These are phyloP conservation scores for Thielaviopsis euricoi DNA, from an alignment of 2,329 filamentous ascomycete species.

Conservation along the genomic window DNA sequence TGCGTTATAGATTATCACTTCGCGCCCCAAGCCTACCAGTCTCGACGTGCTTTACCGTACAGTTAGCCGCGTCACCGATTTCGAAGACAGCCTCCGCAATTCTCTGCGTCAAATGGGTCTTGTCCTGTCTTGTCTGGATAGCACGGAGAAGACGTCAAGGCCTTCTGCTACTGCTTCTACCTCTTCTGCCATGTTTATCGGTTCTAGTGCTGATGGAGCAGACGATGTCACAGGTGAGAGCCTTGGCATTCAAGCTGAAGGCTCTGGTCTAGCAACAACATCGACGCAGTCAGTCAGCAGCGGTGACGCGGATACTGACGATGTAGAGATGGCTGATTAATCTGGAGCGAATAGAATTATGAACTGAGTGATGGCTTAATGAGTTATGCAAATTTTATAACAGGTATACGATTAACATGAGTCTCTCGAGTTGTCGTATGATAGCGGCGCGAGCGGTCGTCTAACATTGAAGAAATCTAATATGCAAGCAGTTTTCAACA, in stretches of 20 bases:
- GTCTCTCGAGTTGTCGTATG: background rate
- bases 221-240: too few relatives aligned
- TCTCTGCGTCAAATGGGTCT: conserved; percentile 1
- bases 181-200: background rate
- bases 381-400: background rate
- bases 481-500: background rate
- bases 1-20: conserved; percentile 9
- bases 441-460: too few relatives aligned
- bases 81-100: background rate
- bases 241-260: background rate
- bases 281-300: background rate
- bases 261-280: background rate
- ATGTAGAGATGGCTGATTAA: conserved; percentile 1
- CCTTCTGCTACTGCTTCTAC: background rate
- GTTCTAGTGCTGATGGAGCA: background rate
- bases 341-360: background rate
- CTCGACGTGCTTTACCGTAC: conserved; percentile 3
- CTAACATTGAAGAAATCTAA: background rate
- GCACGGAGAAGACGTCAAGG: background rate
- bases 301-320: background rate
- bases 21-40: conserved; percentile 2
- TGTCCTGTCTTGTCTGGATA: background rate
- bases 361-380: background rate
- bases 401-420: background rate
- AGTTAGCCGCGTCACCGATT: background rate